Evolutionary conservation across 1,284 basidiomycete genomes (phyloP), one percentile per base, ranked within the genome.

Genomic region (Microbotryum saponariae): DNA sequence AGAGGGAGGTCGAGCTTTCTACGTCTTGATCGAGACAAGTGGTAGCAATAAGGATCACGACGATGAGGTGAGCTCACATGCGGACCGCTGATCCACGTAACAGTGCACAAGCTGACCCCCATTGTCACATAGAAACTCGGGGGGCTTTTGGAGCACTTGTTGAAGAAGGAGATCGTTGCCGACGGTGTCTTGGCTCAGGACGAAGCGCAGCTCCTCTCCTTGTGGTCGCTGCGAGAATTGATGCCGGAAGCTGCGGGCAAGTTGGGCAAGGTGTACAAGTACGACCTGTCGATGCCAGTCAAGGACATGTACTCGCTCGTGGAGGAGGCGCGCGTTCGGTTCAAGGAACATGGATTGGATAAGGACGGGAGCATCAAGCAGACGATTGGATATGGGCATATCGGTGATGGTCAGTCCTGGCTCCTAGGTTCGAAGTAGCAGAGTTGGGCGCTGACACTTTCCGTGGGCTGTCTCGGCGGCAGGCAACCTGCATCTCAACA

Each of bases 251-350:
- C 93, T 1, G 84, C 90, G 3, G 89, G 89, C 29, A 97, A 97
- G 76, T 86, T 91, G 74, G 96, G 96, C 51, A 91, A 91, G 70
- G 86, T 88, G 20, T 98, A 96, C 81, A 99, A 99, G 79, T 98
- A 98, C 76, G 96, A 98, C 73, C 83, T 99, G 48, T 93, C 90
- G 21, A 84, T 98, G 42, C 94, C 94, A 3, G 81, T 96, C 5
- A 80, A 83, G 23, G 83, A 85, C 70, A 98, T 98, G 83, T 88
- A 97, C 78, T 82, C 84, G 31, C 84, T 97, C 12, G 91, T 97
- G 25, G 87, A 94, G 71, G 79, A 81, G 49, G 87, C 93, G 56
- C 80, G 89, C 61, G 83, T 85, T 60, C 85, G 85, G 58, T 78
- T 97, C 52, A 76, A 81, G 44, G 83, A 84, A 45, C 83, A 85